These are phyloP conservation scores for Beauveria scarabaeidicola DNA, from an alignment of 2,329 filamentous ascomycete species.

Conservation along the genomic window DNA sequence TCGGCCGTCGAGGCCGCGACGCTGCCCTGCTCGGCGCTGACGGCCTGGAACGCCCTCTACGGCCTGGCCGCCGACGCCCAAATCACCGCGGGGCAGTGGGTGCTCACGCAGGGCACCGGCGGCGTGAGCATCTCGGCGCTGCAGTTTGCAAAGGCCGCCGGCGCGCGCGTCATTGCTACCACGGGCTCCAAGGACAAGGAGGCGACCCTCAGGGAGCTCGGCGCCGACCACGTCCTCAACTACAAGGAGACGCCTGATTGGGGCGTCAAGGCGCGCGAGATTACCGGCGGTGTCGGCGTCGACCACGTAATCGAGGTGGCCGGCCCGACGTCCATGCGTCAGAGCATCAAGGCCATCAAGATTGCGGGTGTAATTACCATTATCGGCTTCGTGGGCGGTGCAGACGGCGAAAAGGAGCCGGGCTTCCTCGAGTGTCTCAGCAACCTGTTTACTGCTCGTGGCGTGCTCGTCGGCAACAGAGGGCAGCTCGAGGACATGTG, in stretches of 20 bases:
- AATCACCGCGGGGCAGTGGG: conserved; percentile 45
- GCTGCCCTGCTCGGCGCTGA: conserved; percentile 52
- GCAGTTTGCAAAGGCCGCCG: conserved; percentile 45
- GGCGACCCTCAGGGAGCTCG: conserved; percentile 34
- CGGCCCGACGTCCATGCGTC: conserved; percentile 33
- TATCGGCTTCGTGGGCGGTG: conserved; percentile 29
- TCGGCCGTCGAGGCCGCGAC: conserved; percentile 46
- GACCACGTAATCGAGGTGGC: conserved; percentile 42
- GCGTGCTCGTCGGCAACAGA: conserved; percentile 37
- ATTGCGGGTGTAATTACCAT: conserved; percentile 37
- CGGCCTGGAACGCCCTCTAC: conserved; percentile 58
- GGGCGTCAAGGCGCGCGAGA: conserved; percentile 34
- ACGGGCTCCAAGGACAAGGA: conserved; percentile 38
- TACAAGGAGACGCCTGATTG: conserved; percentile 38
- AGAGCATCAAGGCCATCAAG: conserved; percentile 37
- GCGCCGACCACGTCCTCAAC: conserved; percentile 42
- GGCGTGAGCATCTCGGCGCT: conserved; percentile 59
- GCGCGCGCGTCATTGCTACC: conserved; percentile 40
- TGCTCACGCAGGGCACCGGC: conserved; percentile 63
- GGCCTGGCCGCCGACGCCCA: conserved; percentile 38
- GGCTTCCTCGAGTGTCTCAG: conserved; percentile 26
- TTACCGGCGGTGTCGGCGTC: conserved; percentile 36
- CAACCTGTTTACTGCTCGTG: conserved; percentile 33
- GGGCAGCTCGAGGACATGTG: conserved; percentile 44
- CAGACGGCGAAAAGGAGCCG: conserved; percentile 18